These are phyloP conservation scores for Tetragonia tetragonoides DNA, from an alignment of 148 eudicot genomes.

Conservation along the genomic window DNA sequence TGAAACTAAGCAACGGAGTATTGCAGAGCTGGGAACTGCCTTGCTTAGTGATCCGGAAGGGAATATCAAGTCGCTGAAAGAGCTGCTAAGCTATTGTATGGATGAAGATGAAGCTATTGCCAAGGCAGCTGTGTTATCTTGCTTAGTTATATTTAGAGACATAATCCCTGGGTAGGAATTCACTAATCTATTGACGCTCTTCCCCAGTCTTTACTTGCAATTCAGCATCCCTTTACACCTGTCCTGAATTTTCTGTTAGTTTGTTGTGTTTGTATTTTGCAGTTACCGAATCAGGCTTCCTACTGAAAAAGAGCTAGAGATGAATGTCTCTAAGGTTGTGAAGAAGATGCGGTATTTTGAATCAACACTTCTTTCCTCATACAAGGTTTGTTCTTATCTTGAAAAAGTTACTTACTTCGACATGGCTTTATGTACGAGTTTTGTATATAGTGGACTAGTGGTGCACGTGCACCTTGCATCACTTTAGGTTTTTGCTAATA, in stretches of 20 bases:
- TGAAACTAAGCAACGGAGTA: slow-evolving; percentile 56
- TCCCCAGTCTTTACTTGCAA: background rate
- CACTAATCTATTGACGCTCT: background rate
- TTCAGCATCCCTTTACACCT: slow-evolving; percentile 7
- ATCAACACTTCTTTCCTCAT: slow-evolving; percentile 65
- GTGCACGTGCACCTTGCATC: no score
- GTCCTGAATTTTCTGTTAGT: background rate
- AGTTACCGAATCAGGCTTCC: slow-evolving; percentile 95
- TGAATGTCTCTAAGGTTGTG: slow-evolving; percentile 73
- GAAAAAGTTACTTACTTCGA: background rate
- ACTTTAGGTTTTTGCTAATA: no score
- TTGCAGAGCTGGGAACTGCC: slow-evolving; percentile 87
- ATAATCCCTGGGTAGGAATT: slow-evolving; percentile 82
- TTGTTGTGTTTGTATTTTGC: slow-evolving; percentile 25
- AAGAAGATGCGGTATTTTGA: slow-evolving; percentile 84
- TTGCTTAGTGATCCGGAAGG: slow-evolving; percentile 82
- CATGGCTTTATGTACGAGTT: background rate
- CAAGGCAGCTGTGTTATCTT: slow-evolving; percentile 61
- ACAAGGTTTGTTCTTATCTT: slow-evolving; percentile 55
- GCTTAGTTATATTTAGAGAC: slow-evolving; percentile 83
- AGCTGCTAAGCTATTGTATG: slow-evolving; percentile 71
- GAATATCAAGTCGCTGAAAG: slow-evolving; percentile 65
- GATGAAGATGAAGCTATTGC: slow-evolving; percentile 60
- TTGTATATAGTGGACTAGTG: no score
- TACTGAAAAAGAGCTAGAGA: slow-evolving; percentile 85